These are phyloP conservation scores for Cordyceps cateniannulata DNA, from an alignment of 2,329 filamentous ascomycete genomes.

Conservation along the genomic window DNA sequence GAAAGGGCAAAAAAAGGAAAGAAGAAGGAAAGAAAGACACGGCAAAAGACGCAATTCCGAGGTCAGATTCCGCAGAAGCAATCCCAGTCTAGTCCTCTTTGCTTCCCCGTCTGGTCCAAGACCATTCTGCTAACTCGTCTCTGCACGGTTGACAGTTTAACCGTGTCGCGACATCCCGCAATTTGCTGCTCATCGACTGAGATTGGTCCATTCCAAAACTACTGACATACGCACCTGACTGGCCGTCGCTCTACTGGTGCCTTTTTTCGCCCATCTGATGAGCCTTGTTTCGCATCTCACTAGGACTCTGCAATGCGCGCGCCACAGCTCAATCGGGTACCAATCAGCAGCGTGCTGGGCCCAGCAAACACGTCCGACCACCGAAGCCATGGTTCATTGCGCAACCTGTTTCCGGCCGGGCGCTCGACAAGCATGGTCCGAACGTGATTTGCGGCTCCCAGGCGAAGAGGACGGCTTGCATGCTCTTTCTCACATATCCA, in stretches of 20 bases:
- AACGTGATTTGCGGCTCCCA: background rate
- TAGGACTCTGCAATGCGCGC: background rate
- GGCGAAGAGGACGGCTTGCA: background rate
- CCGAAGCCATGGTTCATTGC: background rate
- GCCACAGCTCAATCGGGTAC: background rate
- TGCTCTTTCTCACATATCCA: background rate
- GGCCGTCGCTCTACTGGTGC: too few species aligned
- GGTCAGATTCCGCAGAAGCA: background rate
- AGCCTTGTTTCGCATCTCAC: background rate
- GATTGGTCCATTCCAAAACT: background rate
- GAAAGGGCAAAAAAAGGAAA: background rate
- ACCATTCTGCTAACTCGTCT: background rate
- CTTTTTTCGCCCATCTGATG: too few species aligned
- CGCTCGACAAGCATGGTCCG: background rate
- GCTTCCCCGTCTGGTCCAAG: background rate
- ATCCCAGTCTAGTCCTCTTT: background rate
- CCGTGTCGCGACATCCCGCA: background rate
- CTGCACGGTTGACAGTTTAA: background rate
- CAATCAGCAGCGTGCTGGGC: background rate
- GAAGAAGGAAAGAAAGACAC: background rate
- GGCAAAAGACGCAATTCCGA: background rate
- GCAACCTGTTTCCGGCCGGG: background rate
- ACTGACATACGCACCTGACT: too few species aligned
- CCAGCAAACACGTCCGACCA: background rate
- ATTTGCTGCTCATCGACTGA: background rate